Evolutionary conservation across 352 stramenopile species (phyloP).

Genomic region (Phytophthora brassicae): DNA sequence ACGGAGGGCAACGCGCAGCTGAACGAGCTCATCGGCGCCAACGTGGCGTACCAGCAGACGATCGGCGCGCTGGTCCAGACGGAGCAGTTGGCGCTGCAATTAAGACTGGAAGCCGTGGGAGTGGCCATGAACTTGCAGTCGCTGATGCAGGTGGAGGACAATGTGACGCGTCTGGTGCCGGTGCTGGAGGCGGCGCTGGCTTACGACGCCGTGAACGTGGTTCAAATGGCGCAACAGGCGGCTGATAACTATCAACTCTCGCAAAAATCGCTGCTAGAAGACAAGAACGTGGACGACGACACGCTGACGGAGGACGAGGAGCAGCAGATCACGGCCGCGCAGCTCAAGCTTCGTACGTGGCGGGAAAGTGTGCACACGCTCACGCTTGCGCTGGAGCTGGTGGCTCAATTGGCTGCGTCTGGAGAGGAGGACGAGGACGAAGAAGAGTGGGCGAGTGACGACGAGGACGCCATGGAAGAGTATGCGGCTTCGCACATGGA

Average conservation of each 20-base stretch:
- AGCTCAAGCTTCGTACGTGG: constrained; percentile 73
- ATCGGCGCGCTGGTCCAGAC: constrained; percentile 70
- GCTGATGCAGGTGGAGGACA: constrained; percentile 74
- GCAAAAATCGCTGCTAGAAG: constrained; percentile 60
- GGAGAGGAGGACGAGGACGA: constrained; percentile 71
- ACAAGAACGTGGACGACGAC: constrained; percentile 70
- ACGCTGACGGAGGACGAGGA: constrained; percentile 58
- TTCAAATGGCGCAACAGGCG: constrained; percentile 72
- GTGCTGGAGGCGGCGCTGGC: constrained; percentile 71
- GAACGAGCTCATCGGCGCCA: constrained; percentile 65
- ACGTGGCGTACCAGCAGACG: constrained; percentile 62
- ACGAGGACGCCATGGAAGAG: constrained; percentile 89
- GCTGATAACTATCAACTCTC: constrained; percentile 61
- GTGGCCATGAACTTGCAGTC: constrained; percentile 79
- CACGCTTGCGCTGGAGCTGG: constrained; percentile 73
- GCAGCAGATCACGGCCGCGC: constrained; percentile 61
- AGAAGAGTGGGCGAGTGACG: constrained; percentile 85
- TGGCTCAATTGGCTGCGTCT: constrained; percentile 61
- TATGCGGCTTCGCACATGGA: constrained; percentile 73
- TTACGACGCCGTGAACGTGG: constrained; percentile 77
- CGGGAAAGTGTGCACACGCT: constrained; percentile 82
- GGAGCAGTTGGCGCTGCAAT: constrained; percentile 50
- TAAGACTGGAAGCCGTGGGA: constrained; percentile 62
- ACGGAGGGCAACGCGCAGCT: constrained; percentile 81
- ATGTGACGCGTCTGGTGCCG: constrained; percentile 67